phyloP scores from a whole-genome alignment of 2,329 filamentous ascomycete genomes.

The Fusarium napiforme region DNA sequence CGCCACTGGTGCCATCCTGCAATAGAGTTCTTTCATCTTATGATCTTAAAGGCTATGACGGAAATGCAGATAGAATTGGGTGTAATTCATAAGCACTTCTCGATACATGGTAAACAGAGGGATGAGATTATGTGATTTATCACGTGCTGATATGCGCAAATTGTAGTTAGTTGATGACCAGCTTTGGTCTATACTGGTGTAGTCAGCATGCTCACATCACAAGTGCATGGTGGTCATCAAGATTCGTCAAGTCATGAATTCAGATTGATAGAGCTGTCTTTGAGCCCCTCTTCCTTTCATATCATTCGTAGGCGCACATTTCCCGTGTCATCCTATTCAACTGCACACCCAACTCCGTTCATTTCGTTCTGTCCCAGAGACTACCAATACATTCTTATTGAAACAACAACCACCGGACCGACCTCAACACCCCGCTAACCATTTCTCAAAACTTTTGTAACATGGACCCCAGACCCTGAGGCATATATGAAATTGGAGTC shows the following conservation, averaged over 20 bases:
- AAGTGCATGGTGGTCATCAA: background rate
- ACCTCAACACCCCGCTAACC: conserved; percentile 17
- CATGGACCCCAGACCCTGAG: background rate
- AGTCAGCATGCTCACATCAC: background rate
- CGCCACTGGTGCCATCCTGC: background rate
- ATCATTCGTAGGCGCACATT: conserved; percentile 10
- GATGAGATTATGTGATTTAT: background rate
- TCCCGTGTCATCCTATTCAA: conserved; percentile 4
- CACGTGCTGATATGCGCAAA: background rate
- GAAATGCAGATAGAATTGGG: background rate
- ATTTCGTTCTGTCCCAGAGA: background rate
- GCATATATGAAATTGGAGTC: background rate
- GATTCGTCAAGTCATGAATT: conserved; percentile 14
- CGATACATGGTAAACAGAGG: background rate
- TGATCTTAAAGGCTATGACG: background rate
- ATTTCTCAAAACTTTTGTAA: conserved; percentile 27
- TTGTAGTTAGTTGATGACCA: background rate
- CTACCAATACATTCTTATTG: conserved; percentile 5
- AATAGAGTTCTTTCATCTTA: background rate
- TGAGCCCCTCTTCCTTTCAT: conserved; percentile 12
- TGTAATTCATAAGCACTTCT: background rate
- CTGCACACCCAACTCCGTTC: conserved; percentile 26
- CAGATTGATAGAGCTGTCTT: conserved; percentile 22
- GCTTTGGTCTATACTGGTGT: background rate
- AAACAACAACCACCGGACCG: conserved; percentile 16